phyloP scores from a whole-genome alignment of 2,329 filamentous ascomycete genomes.

The Fusarium continuum region DNA sequence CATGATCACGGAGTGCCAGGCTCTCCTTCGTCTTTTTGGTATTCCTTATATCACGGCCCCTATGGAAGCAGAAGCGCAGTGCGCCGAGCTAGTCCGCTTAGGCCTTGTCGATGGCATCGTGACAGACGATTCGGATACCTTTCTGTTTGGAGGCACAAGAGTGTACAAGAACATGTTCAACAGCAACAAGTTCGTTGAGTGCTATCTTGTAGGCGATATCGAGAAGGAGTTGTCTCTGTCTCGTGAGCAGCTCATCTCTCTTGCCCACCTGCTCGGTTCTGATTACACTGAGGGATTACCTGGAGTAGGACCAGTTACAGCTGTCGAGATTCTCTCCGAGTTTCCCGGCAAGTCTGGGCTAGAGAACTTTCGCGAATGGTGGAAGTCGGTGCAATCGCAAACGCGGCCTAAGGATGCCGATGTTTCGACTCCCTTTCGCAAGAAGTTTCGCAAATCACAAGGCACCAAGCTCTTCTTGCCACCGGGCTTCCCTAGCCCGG shows the following conservation, averaged over 20 bases:
- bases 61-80: conserved; percentile 99
- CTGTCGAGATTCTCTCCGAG: conserved; percentile 91
- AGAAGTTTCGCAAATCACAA: conserved; percentile 84
- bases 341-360: conserved; percentile 74
- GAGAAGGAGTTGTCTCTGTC: conserved; percentile 90
- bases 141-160: conserved; percentile 93
- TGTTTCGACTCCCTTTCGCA: conserved; percentile 71
- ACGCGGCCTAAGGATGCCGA: conserved; percentile 72
- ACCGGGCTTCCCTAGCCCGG: conserved; percentile 76
- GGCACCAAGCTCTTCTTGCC: conserved; percentile 88
- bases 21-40: conserved; percentile 87
- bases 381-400: conserved; percentile 76
- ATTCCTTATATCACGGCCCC: conserved; percentile 96
- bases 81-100: conserved; percentile 85
- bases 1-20: conserved; percentile 96
- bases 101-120: conserved; percentile 97
- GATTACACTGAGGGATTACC: conserved; percentile 95
- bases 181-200: conserved; percentile 96
- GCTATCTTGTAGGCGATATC: conserved; percentile 84
- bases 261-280: conserved; percentile 90
- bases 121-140: conserved; percentile 96
- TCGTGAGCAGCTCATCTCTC: conserved; percentile 84
- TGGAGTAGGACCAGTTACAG: conserved; percentile 92
- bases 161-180: conserved; percentile 99
- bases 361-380: conserved; percentile 86